Percentiles rank a stretch among this genome's conserved stretches.
Conservation (phyloP, 2,329 filamentous ascomycete genomes). For the Colletotrichum sp. region DNA sequence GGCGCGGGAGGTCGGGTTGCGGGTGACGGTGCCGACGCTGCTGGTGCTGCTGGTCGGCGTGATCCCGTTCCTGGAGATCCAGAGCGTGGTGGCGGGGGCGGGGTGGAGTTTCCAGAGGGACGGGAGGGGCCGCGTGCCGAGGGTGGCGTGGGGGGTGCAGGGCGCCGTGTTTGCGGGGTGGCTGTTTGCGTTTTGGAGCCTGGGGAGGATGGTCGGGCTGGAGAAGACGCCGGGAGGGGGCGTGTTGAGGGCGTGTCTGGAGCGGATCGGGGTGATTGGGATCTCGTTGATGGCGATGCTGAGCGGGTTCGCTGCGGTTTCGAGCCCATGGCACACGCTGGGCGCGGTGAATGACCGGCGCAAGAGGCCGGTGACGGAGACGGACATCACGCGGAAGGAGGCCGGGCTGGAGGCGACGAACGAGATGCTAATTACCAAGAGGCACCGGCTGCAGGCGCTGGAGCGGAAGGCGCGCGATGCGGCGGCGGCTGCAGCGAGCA, state of each 20-base stretch:
- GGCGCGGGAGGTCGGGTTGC: constrained; percentile 71
- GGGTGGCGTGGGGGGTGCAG: constrained; percentile 70
- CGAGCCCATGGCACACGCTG: constrained; percentile 85
- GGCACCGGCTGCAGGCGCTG: constrained; percentile 72
- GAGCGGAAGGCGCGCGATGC: constrained; percentile 62
- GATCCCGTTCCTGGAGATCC: constrained; percentile 81
- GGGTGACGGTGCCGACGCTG: constrained; percentile 72
- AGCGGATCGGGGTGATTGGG: constrained; percentile 82
- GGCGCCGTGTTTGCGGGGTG: constrained; percentile 67
- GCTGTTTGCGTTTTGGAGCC: constrained; percentile 78
- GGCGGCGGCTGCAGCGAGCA: constrained; percentile 40
- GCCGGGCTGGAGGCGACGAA: constrained; percentile 78
- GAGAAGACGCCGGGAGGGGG: constrained; percentile 27
- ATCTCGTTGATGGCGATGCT: constrained; percentile 86
- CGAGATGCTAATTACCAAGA: constrained; percentile 80
- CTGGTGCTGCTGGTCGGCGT: constrained; percentile 75
- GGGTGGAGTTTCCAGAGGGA: constrained; percentile 69
- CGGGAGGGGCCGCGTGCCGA: constrained; percentile 59
- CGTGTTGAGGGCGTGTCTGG: constrained; percentile 61
- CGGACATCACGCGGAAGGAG: constrained; percentile 78
- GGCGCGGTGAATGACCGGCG: constrained; percentile 58
- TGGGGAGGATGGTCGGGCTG: constrained; percentile 64
- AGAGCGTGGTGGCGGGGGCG: constrained; percentile 61
- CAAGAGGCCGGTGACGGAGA: constrained; percentile 69
- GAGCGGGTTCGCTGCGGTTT: constrained; percentile 90